Evolutionary conservation across 768 basidiomycete genomes (phyloP).

Genomic region (Leucocoprinus sp.): DNA sequence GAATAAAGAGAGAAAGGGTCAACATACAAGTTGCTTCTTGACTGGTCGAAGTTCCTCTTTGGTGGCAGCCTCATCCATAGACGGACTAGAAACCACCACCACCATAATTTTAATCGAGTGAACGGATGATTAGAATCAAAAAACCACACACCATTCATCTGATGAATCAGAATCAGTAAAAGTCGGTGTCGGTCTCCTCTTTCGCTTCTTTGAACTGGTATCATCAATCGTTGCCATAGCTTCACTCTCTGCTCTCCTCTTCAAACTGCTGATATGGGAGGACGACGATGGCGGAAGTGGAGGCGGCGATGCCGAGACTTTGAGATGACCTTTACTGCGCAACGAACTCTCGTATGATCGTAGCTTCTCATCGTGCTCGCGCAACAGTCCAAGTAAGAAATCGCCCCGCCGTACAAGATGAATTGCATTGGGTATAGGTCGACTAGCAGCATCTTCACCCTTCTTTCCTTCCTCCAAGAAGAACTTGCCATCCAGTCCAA

Average conservation of each 20-base stretch:
- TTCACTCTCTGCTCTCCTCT: constrained; percentile 80
- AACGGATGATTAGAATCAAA: constrained; percentile 7
- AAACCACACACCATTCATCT: constrained; percentile 65
- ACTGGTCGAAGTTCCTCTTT: constrained; percentile 96
- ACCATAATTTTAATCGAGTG: no score
- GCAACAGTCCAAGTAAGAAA: constrained; percentile 77
- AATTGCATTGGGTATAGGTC: constrained; percentile 94
- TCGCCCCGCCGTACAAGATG: constrained; percentile 97
- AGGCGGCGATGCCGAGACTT: constrained; percentile 54
- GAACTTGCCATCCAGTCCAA: constrained; percentile 86
- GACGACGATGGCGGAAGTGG: constrained; percentile 66
- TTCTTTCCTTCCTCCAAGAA: constrained; percentile 98
- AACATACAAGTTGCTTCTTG: constrained; percentile 84
- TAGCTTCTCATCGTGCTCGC: constrained; percentile 86
- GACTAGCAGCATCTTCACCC: constrained; percentile 72
- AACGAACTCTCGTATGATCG: constrained; percentile 81
- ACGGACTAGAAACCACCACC: constrained; percentile 77
- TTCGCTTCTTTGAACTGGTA: constrained; percentile 61
- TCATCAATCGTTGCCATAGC: constrained; percentile 78
- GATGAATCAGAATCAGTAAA: constrained; percentile 94
- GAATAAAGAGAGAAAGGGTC: not conserved
- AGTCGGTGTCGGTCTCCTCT: constrained; percentile 91
- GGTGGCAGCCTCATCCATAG: constrained; percentile 89
- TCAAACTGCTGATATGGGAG: constrained; percentile 49
- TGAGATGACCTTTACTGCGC: constrained; percentile 60